phyloP scores from a whole-genome alignment of 164 flowering plant species.

The Cinnamomum chago region DNA sequence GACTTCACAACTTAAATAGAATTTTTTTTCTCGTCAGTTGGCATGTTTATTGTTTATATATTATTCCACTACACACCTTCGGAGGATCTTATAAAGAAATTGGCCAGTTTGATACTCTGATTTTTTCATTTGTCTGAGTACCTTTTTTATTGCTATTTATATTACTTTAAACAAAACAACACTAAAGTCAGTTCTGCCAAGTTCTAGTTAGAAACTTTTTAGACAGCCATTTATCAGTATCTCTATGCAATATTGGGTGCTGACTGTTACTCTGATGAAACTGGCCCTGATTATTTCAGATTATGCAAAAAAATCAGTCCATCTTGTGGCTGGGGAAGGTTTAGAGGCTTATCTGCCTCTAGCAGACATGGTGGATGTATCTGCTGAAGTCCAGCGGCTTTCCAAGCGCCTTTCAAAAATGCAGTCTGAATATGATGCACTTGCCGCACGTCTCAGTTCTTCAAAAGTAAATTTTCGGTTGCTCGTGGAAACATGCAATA shows the following conservation, averaged over 20 bases:
- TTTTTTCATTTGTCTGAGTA: neutral
- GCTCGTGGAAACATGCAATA: too few species aligned
- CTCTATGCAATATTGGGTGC: slow-evolving; percentile 7
- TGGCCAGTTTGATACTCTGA: neutral
- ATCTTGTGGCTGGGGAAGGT: slow-evolving; percentile 89
- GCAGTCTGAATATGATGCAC: slow-evolving; percentile 75
- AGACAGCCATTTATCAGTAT: neutral
- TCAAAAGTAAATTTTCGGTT: slow-evolving; percentile 38
- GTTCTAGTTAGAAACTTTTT: neutral
- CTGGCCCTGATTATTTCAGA: slow-evolving; percentile 29
- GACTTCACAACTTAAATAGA: neutral
- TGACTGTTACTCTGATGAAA: slow-evolving; percentile 12
- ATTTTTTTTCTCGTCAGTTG: neutral
- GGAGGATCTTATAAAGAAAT: neutral
- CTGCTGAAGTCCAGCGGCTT: slow-evolving; percentile 82
- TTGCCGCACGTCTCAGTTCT: slow-evolving; percentile 67
- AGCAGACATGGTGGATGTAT: slow-evolving; percentile 86
- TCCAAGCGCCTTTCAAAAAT: slow-evolving; percentile 80
- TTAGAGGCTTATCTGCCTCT: slow-evolving; percentile 95
- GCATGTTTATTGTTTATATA: neutral
- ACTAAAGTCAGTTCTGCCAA: neutral
- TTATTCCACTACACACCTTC: neutral
- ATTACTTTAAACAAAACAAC: neutral
- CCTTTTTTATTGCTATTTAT: too few species aligned
- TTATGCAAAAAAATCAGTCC: slow-evolving; percentile 79